phyloP scores from a whole-genome alignment of 1,284 basidiomycete genomes.

The Papiliotrema flavescens region DNA sequence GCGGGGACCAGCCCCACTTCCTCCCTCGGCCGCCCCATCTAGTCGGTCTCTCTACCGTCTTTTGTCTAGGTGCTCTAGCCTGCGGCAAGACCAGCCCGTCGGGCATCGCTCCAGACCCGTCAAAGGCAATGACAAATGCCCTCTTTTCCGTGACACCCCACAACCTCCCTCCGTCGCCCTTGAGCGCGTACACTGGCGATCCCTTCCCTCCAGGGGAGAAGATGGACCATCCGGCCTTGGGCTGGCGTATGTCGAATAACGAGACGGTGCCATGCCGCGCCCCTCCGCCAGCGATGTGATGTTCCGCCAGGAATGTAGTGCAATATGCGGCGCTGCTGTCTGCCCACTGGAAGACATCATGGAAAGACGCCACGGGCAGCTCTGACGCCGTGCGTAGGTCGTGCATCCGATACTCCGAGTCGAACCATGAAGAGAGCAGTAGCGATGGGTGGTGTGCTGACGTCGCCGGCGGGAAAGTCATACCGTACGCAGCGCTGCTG shows the following conservation, averaged over 20 bases:
- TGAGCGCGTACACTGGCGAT: conserved; percentile 44
- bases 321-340: conserved; percentile 42
- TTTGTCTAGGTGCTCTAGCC: conserved; percentile 13
- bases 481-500: conserved; percentile 33
- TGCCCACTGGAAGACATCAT: conserved; percentile 44
- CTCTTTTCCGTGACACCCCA: conserved; percentile 47
- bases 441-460: conserved; percentile 17
- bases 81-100: conserved; percentile 18
- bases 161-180: conserved; percentile 42
- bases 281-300: conserved; percentile 38
- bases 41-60: conserved; percentile 14
- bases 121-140: conserved; percentile 45
- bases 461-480: conserved; percentile 15
- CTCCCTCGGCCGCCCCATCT: conserved; percentile 33
- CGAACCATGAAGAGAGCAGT: conserved; percentile 46
- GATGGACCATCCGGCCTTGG: conserved; percentile 35
- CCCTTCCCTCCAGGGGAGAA: conserved; percentile 46
- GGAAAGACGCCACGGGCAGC: conserved; percentile 20
- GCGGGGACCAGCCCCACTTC: conserved; percentile 34
- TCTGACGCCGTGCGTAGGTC: conserved; percentile 32
- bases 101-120: conserved; percentile 21
- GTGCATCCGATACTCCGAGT: conserved; percentile 42
- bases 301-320: conserved; percentile 31
- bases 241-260: conserved; percentile 38
- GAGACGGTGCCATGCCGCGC: conserved; percentile 43